Evolutionary conservation across 768 basidiomycete species (phyloP).

Genomic region (Auriscalpium orientale): DNA sequence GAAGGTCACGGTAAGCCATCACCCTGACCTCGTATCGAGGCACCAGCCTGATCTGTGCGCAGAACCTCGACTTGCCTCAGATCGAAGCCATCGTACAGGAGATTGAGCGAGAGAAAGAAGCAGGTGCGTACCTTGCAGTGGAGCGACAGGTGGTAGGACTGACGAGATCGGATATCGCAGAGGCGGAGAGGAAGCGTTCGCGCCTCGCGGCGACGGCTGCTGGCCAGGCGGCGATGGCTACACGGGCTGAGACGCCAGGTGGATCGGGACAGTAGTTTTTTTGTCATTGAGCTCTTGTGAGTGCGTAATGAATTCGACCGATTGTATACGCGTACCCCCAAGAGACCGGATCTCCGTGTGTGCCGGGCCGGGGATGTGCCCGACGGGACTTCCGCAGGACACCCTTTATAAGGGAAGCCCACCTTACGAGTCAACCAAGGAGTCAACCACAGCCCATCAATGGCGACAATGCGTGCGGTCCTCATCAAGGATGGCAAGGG

Average conservation of each 20-base stretch:
- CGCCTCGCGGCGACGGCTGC: constrained; percentile 88
- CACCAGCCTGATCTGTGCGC: not conserved
- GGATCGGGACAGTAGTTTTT: constrained; percentile 23
- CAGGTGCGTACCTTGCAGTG: constrained; percentile 42
- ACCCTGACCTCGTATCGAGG: not conserved
- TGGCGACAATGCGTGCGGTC: constrained; percentile 60
- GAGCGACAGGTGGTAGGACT: no score
- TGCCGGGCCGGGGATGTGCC: no score
- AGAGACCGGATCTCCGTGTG: no score
- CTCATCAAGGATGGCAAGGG: constrained; percentile 72
- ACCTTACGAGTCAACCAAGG: no score
- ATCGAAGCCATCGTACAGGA: constrained; percentile 89
- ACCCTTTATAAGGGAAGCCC: no score
- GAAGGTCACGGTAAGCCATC: constrained; percentile 67
- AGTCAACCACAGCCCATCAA: not conserved
- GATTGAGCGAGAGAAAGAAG: constrained; percentile 97
- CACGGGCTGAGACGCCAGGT: constrained; percentile 35
- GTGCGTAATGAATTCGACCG: no score
- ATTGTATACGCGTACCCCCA: no score
- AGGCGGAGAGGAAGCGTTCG: constrained; percentile 91
- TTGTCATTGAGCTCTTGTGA: no score
- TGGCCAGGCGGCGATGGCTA: constrained; percentile 81
- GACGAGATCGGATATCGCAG: constrained; percentile 30
- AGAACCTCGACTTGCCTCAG: constrained; percentile 83
- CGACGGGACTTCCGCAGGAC: no score